phyloP scores from a whole-genome alignment of 2,329 filamentous ascomycete genomes.

The Fusarium sp. region DNA sequence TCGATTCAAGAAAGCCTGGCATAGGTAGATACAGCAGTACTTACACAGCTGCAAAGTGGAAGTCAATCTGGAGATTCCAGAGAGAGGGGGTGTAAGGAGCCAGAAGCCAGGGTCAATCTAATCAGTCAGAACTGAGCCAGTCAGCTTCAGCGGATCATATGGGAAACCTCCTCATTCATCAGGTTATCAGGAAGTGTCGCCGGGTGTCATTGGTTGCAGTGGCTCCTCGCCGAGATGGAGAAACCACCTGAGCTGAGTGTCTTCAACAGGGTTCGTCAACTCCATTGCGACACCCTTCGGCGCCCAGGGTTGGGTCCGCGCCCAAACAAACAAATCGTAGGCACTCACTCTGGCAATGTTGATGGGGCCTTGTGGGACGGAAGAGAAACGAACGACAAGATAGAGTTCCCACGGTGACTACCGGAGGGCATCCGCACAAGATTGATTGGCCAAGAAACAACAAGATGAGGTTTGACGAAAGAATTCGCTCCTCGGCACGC shows the following conservation, averaged over 20 bases:
- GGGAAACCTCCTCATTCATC: slow-evolving; percentile 11
- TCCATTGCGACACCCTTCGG: slow-evolving; percentile 21
- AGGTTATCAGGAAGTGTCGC: slow-evolving; percentile 15
- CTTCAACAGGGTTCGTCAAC: slow-evolving; percentile 18
- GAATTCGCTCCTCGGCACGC: slow-evolving; percentile 6
- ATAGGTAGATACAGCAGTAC: not conserved
- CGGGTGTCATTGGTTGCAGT: slow-evolving; percentile 14
- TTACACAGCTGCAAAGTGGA: slow-evolving; percentile 16
- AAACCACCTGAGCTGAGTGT: slow-evolving; percentile 14
- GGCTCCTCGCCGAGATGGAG: not conserved
- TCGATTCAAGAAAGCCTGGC: slow-evolving; percentile 15
- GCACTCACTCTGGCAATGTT: not conserved
- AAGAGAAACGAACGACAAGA: slow-evolving; percentile 16
- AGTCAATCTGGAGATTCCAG: slow-evolving; percentile 31
- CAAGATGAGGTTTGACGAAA: not conserved
- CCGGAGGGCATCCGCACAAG: slow-evolving; percentile 21
- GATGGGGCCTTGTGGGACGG: not conserved
- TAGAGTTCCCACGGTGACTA: slow-evolving; percentile 23
- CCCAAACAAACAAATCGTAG: slow-evolving; percentile 13
- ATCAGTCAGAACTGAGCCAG: not conserved
- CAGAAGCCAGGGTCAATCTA: not conserved
- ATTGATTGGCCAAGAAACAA: slow-evolving; percentile 7
- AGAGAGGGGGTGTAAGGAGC: slow-evolving; percentile 13
- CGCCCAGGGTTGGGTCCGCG: slow-evolving; percentile 24
- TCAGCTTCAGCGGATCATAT: slow-evolving; percentile 6